Evolutionary conservation across 1,139 yeast genomes (phyloP).

Genomic region (Hanseniaspora sp.): DNA sequence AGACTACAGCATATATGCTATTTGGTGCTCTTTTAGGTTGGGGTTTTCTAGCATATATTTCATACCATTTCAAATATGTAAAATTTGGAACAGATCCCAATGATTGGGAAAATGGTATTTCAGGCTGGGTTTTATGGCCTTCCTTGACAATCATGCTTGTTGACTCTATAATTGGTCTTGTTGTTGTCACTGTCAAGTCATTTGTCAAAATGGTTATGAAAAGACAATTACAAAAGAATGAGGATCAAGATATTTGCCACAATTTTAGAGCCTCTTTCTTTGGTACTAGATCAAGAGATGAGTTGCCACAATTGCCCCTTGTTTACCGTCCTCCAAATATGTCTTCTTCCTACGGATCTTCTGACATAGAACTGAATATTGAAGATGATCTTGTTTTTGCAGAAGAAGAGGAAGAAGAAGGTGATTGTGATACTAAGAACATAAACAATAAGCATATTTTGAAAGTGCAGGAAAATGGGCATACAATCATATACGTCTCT

Average conservation of each 20-base stretch:
- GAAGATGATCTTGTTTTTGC: not conserved
- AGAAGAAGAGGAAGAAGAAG: slow-evolving; percentile 1
- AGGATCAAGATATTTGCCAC: not conserved
- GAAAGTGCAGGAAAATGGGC: slow-evolving; percentile 16
- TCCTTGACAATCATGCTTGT: slow-evolving; percentile 88
- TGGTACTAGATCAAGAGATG: slow-evolving; percentile 10
- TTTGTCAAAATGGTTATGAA: slow-evolving; percentile 20
- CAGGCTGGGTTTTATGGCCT: slow-evolving; percentile 96
- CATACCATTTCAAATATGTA: slow-evolving; percentile 57
- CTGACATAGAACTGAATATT: not conserved
- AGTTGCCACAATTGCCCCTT: slow-evolving; percentile 8
- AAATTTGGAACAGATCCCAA: slow-evolving; percentile 72
- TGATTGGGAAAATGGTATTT: slow-evolving; percentile 88
- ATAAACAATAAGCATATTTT: not conserved
- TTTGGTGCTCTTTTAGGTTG: slow-evolving; percentile 85
- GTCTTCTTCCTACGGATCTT: slow-evolving; percentile 3
- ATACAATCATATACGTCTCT: slow-evolving; percentile 18
- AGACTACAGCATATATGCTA: slow-evolving; percentile 83
- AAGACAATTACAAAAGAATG: not conserved
- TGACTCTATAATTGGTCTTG: slow-evolving; percentile 74
- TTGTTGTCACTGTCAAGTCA: slow-evolving; percentile 49
- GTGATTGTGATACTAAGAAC: slow-evolving; percentile 6
- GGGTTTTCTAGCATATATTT: slow-evolving; percentile 77
- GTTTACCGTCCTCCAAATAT: not conserved
- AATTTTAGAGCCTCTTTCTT: slow-evolving; percentile 12